A percentile compares a stretch with the other conserved stretches of the same genome.
Evolutionary conservation across 2,329 filamentous ascomycete species (phyloP).

Genomic region (Coleophoma eucalyptorum): DNA sequence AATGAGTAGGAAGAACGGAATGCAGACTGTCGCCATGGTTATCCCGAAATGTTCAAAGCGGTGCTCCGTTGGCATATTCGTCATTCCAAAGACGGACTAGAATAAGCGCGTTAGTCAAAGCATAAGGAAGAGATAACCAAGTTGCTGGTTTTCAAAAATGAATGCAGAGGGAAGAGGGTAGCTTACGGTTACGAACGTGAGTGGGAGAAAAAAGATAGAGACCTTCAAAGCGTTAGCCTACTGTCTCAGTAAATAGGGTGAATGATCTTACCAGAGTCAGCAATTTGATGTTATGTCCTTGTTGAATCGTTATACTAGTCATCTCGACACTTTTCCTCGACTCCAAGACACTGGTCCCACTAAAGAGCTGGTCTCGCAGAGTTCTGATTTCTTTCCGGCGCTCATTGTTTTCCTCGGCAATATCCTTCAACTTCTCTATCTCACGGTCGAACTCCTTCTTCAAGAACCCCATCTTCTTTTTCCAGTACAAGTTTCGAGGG

Average conservation of each 20-base stretch:
- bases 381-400: slow-evolving; percentile 51
- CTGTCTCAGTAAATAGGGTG: background rate
- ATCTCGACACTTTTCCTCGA: slow-evolving; percentile 55
- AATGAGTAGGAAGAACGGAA: slow-evolving; percentile 45
- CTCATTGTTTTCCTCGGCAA: slow-evolving; percentile 39
- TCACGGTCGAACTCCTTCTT: slow-evolving; percentile 39
- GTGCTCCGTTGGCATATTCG: slow-evolving; percentile 37
- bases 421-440: slow-evolving; percentile 34
- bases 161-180: slow-evolving; percentile 53
- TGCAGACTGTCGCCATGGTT: slow-evolving; percentile 31
- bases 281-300: slow-evolving; percentile 59
- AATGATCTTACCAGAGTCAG: slow-evolving; percentile 50
- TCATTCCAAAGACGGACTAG: slow-evolving; percentile 49
- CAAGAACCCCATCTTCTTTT: slow-evolving; percentile 41
- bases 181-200: slow-evolving; percentile 9
- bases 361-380: slow-evolving; percentile 59
- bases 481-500: slow-evolving; percentile 40
- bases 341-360: slow-evolving; percentile 59
- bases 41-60: slow-evolving; percentile 41
- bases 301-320: slow-evolving; percentile 45
- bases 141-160: slow-evolving; percentile 53
- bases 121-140: background rate
- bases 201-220: slow-evolving; percentile 1
- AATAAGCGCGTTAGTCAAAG: background rate
- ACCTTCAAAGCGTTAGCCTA: background rate